These are phyloP conservation scores for Drechslera avenae DNA, from an alignment of 2,329 filamentous ascomycete genomes.

Conservation along the genomic window DNA sequence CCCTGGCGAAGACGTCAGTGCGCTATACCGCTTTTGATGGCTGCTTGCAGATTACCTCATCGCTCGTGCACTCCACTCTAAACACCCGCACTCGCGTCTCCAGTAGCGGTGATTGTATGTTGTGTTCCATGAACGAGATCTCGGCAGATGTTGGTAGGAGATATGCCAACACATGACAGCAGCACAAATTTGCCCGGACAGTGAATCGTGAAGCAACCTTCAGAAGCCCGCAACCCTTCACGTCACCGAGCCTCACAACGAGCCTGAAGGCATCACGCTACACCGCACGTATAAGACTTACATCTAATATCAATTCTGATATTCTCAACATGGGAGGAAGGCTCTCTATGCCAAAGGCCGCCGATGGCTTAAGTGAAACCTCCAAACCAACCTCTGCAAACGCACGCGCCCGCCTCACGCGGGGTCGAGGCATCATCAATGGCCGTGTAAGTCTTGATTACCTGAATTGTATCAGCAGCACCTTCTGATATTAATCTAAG, in stretches of 20 bases:
- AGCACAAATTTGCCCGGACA: constrained; percentile 2
- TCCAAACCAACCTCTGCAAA: constrained; percentile 45
- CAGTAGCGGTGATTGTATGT: constrained; percentile 13
- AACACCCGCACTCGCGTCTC: constrained; percentile 5
- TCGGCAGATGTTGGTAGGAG: constrained; percentile 9
- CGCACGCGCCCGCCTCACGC: constrained; percentile 36
- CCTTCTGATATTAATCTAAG: constrained; percentile 43
- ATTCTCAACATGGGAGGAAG: constrained; percentile 52
- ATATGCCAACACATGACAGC: constrained; percentile 17
- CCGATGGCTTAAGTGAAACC: constrained; percentile 51
- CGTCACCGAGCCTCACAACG: constrained; percentile 4
- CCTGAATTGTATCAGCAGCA: not conserved
- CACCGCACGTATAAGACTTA: not conserved
- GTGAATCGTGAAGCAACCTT: constrained; percentile 5
- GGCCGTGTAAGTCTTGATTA: constrained; percentile 32
- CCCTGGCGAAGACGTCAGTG: constrained; percentile 16
- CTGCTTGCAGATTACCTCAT: constrained; percentile 31
- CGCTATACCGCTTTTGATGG: constrained; percentile 23
- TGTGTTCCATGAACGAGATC: not conserved
- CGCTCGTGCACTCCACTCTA: constrained; percentile 19
- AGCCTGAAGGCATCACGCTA: not conserved
- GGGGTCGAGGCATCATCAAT: constrained; percentile 43
- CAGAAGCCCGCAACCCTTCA: constrained; percentile 6
- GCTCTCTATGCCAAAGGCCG: constrained; percentile 52
- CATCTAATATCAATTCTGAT: not conserved